These are phyloP conservation scores for Santalum album DNA, from an alignment of 164 flowering plant genomes.

Conservation along the genomic window DNA sequence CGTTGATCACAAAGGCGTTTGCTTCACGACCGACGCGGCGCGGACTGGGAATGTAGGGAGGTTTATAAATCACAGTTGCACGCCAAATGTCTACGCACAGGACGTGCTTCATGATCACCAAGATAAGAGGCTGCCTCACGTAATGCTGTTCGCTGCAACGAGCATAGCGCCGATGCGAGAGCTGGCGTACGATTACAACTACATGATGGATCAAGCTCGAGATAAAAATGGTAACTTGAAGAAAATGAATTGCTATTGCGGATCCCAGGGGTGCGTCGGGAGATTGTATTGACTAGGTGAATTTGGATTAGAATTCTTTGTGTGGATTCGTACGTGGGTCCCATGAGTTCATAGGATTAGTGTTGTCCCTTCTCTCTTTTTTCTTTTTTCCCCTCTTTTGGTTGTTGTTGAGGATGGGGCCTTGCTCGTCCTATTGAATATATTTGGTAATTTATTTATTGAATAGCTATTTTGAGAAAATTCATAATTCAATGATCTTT, in stretches of 20 bases:
- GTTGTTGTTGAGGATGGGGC: too few relatives aligned
- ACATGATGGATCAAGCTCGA: neutral
- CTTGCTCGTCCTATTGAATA: too few relatives aligned
- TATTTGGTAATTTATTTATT: too few relatives aligned
- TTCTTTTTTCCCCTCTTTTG: too few relatives aligned
- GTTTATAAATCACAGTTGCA: constrained; percentile 2
- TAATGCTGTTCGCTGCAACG: neutral
- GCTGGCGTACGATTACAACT: neutral
- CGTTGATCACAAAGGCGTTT: too few relatives aligned
- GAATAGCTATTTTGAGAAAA: too few relatives aligned
- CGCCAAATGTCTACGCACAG: constrained; percentile 1
- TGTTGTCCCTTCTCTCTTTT: too few relatives aligned
- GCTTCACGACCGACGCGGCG: neutral
- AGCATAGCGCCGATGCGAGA: neutral
- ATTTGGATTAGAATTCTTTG: too few relatives aligned
- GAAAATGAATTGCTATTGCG: neutral
- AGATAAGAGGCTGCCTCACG: constrained; percentile 1
- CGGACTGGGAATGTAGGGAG: neutral
- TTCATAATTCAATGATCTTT: too few relatives aligned
- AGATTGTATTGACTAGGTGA: neutral
- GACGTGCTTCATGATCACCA: neutral
- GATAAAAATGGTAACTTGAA: neutral
- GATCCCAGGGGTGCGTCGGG: neutral
- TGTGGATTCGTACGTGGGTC: too few relatives aligned
- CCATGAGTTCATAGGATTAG: too few relatives aligned